Evolutionary conservation across 441 rosid genomes (phyloP).

Genomic region (Bruguiera hainesii): DNA sequence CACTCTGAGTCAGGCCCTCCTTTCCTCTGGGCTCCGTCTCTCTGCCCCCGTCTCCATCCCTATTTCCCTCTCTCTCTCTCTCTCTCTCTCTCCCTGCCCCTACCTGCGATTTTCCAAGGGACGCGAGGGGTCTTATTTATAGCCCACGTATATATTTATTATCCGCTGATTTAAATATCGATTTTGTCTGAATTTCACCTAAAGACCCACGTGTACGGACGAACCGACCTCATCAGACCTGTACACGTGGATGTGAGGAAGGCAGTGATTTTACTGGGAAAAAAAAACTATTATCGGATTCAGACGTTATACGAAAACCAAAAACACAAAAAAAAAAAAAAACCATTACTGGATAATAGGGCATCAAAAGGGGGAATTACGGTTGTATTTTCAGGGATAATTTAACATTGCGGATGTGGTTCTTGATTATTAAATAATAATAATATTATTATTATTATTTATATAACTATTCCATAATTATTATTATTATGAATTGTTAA

Average conservation of each 20-base stretch:
- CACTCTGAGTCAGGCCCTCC: neutral
- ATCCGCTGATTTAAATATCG: conserved; percentile 7
- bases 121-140: conserved; percentile 27
- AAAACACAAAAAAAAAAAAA: no score
- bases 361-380: no score
- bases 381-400: no score
- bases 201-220: conserved; percentile 17
- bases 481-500: no score
- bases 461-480: no score
- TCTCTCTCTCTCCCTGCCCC: conserved; percentile 1
- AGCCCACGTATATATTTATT: conserved; percentile 11
- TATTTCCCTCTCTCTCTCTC: neutral
- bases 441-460: no score
- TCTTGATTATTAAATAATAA: no score
- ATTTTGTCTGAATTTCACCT: conserved; percentile 27
- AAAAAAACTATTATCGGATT: no score
- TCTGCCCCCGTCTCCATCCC: neutral
- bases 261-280: no score
- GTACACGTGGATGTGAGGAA: conserved; percentile 11
- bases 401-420: no score
- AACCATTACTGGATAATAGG: no score
- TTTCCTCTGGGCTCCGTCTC: neutral
- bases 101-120: conserved; percentile 18
- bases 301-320: no score
- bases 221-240: neutral